Base-by-base conservation (phyloP, 129 eudicot genomes). In the Flaveria bidentis region DNA sequence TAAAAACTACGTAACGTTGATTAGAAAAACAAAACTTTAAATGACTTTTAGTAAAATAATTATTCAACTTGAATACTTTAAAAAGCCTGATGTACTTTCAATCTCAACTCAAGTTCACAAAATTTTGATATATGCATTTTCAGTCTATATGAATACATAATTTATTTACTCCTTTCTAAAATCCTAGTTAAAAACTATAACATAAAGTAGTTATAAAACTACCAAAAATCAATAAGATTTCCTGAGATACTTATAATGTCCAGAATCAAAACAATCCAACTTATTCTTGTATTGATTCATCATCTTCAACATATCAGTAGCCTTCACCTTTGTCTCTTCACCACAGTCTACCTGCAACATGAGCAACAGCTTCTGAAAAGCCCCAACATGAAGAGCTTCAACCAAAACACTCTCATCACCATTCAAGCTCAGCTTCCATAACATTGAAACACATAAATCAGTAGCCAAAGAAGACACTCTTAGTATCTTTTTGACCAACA, bases 301-400 rank as follows among this genome's bases (percentile, higher is more conserved):
- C 84, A 83, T 11, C 78, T 91, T 94, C 79, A 94, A 69, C 81
- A 94, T 82, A 74, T 91, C 96, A 65, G 96, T 94, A 30, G 86
- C 96, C 76, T 86, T 87, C 85, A 81, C 75, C 78, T 94, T 94
- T 3, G 89, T 86, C 62, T 76, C 79, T 63, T 87, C 96, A 46
- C 83, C 88, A 77, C 92, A 87, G 28, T 93, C 91, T 63, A 94
- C 87, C 53, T 94, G 99, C 71, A 94, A 80, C 80, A 92, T 86
- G n/a, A 94, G 83, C 87, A 94, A 67, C 1, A 94, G 83, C 85
- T 94, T 94, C 70, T 89, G 96, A 69, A 94, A 94, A 11, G 85
- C 97, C 8, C 99, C 97, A 22, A 84, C 82, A 33, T 81, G 84
- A 69, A 94, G 72, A 22, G 93, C 97, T 53, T 91, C 97, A 4